phyloP scores from a whole-genome alignment of 208 protist genomes.

The Borovskyia barvae region DNA sequence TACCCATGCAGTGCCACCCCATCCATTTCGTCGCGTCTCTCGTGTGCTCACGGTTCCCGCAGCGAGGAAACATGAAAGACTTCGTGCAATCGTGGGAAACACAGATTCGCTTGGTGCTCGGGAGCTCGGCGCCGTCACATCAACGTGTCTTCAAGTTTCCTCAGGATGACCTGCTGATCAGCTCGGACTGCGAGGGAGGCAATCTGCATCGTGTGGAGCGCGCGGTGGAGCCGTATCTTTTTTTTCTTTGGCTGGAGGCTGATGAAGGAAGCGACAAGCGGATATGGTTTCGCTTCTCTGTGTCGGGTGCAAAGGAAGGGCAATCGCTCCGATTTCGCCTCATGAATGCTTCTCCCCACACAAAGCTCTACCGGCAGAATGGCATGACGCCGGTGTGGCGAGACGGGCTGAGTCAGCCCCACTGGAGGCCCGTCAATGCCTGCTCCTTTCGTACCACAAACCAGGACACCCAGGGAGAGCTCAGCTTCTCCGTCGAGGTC shows the following conservation, averaged over 20 bases:
- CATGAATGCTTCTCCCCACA: conserved; percentile 75
- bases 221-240: conserved; percentile 25
- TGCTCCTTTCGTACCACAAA: conserved; percentile 74
- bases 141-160: conserved; percentile 57
- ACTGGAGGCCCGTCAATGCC: conserved; percentile 69
- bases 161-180: conserved; percentile 55
- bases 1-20: conserved; percentile 50
- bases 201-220: conserved; percentile 84
- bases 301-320: conserved; percentile 43
- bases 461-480: conserved; percentile 54
- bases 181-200: conserved; percentile 72
- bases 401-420: conserved; percentile 32
- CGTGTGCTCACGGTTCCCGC: conserved; percentile 43
- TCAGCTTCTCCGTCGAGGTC: conserved; percentile 62
- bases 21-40: conserved; percentile 47
- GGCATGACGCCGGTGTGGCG: conserved; percentile 83
- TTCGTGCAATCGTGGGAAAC: conserved; percentile 73
- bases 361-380: conserved; percentile 76
- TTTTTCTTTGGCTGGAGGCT: conserved; percentile 80
- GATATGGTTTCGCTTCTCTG: conserved; percentile 87
- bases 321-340: conserved; percentile 54
- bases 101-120: conserved; percentile 69
- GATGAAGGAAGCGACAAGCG: conserved; percentile 72
- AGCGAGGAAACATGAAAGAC: conserved; percentile 40
- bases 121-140: conserved; percentile 54